Conservation (phyloP, 176 grass and related monocot genomes). For the Ensete ventricosum region DNA sequence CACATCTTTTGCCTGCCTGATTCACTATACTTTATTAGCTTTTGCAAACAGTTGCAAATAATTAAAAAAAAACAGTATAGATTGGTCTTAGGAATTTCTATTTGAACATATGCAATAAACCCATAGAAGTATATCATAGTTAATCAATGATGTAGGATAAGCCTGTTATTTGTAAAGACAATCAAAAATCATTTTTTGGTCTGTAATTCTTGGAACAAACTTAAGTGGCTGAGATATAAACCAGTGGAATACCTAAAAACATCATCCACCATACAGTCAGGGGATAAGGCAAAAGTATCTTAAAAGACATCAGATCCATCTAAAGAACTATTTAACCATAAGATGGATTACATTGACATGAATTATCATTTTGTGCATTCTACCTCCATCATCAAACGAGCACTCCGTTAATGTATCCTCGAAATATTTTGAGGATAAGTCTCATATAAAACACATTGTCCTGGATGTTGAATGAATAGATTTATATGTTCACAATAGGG, state of each 20-base stretch:
- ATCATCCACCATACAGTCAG: background rate
- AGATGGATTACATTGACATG: background rate
- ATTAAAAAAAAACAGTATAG: background rate
- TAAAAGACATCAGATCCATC: too few relatives aligned
- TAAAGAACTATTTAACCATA: too few relatives aligned
- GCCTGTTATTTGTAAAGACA: background rate
- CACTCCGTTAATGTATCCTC: too few relatives aligned
- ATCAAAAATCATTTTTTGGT: background rate
- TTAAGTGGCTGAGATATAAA: background rate
- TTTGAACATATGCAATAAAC: background rate
- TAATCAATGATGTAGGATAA: too few relatives aligned
- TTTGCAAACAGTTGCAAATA: constrained; percentile 1
- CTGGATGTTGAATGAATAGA: too few relatives aligned
- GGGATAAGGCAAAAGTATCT: background rate
- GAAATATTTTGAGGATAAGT: too few relatives aligned
- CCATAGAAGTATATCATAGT: background rate
- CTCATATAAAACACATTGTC: too few relatives aligned
- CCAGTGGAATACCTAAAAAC: background rate
- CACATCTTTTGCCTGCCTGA: constrained; percentile 84
- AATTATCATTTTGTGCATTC: background rate
- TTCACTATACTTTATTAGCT: background rate
- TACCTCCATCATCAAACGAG: too few relatives aligned
- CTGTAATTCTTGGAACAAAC: background rate
- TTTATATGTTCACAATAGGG: too few relatives aligned
- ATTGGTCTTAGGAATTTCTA: background rate